A percentile compares a stretch with the other conserved stretches of the same genome.
Evolutionary conservation across 352 stramenopile genomes (phyloP).

Genomic region (Phytopythium kandeliae): DNA sequence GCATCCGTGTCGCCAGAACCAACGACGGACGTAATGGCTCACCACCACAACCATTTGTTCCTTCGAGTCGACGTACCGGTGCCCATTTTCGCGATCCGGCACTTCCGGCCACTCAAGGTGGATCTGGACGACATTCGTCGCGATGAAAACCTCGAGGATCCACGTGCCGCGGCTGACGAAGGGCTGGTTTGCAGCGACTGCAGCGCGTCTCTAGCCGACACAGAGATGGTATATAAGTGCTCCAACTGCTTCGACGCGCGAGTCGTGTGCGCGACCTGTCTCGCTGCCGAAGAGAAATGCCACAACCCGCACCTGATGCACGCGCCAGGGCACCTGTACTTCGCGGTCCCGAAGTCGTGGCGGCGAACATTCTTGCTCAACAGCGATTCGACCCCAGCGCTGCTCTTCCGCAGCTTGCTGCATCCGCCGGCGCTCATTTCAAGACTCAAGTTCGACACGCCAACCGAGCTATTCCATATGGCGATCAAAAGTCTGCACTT

Average conservation of each 20-base stretch:
- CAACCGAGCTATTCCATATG: constrained; percentile 64
- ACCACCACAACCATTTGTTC: constrained; percentile 57
- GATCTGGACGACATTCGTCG: constrained; percentile 1
- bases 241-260: constrained; percentile 48
- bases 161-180: not conserved
- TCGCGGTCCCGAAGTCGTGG: constrained; percentile 46
- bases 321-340: constrained; percentile 59
- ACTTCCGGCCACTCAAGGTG: constrained; percentile 42
- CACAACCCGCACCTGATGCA: constrained; percentile 49
- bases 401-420: constrained; percentile 35
- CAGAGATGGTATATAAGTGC: constrained; percentile 48
- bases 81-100: constrained; percentile 50
- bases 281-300: constrained; percentile 39
- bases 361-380: constrained; percentile 22
- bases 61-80: constrained; percentile 54
- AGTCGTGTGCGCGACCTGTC: constrained; percentile 41
- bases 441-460: constrained; percentile 34
- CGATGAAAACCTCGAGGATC: constrained; percentile 7
- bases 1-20: not conserved
- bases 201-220: constrained; percentile 21
- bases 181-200: constrained; percentile 24
- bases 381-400: constrained; percentile 6
- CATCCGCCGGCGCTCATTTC: constrained; percentile 54
- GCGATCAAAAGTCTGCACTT: constrained; percentile 62
- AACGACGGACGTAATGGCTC: constrained; percentile 16